Base-by-base conservation (phyloP, 257 asterid genomes). In the Plantago ovata region DNA sequence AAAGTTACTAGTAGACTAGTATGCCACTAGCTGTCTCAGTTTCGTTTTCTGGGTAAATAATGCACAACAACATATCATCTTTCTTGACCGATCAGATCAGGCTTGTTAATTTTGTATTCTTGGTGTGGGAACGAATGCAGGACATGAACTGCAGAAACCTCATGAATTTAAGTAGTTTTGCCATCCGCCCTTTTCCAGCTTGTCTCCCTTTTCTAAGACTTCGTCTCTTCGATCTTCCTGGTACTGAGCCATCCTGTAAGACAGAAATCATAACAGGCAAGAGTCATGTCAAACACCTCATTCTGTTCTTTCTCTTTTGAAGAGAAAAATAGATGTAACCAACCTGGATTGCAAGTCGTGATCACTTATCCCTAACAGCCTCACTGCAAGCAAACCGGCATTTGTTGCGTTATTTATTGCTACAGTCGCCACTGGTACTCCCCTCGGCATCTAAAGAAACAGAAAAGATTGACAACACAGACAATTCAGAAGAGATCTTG, bases 381-480 rank as follows among this genome's bases (percentile, higher is more conserved):
- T 79, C 66, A 88, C 83, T 56, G 98, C 98, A 56, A 92, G 75
- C 53, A 88, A 60, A 63, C 89, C 98, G n/a, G 98, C 96, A 75
- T 92, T 92, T 36, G 96, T 92, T 53, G 98, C 95, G 18, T 85
- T 88, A 68, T 88, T 88, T 75, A 92, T 84, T 15, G 95, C 95
- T 9, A 92, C 91, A 3, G 98, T 92, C 23, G 98, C 96, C 51
- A 92, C 96, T 7, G 98, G 98, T 23, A 88, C 91, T 39, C 96
- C 96, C 74, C 95, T 88, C 14, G 98, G 98, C 98, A 92, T 92
- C 98, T 92, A 62, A 21, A 43, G 38, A 24, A 47, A 16, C 64
- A 40, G 13, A 64, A 28, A 8, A 28, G 36, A 8, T 28, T 28
- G 4, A 8, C 36, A 28, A 69, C 41, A 61, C 40, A 33, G 9